Percentiles rank a stretch among this genome's conserved stretches.
These are phyloP conservation scores for Calonectria leucothoes DNA, from an alignment of 2,329 filamentous ascomycete genomes.

Conservation along the genomic window DNA sequence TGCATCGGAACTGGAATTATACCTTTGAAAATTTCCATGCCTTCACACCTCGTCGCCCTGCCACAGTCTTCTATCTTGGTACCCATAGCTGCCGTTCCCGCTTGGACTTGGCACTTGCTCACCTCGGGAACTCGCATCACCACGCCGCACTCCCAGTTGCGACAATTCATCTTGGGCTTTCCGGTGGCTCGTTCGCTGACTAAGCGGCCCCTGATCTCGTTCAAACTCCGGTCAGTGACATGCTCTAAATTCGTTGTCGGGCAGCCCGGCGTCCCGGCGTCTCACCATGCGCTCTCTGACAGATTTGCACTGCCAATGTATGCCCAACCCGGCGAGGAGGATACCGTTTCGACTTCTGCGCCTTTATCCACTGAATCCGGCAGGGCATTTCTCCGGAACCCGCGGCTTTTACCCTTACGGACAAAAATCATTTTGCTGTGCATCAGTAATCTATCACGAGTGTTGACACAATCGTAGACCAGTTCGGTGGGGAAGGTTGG, in stretches of 20 bases:
- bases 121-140: conserved; percentile 68
- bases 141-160: conserved; percentile 97
- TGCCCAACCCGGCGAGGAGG: conserved; percentile 69
- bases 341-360: conserved; percentile 31
- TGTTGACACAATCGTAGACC: conserved; percentile 81
- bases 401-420: conserved; percentile 38
- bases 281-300: conserved; percentile 92
- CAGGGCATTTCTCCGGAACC: conserved; percentile 18
- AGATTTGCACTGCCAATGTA: conserved; percentile 94
- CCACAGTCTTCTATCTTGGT: conserved; percentile 1
- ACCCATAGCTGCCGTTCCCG: conserved; percentile 21
- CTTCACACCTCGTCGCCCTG: conserved; percentile 19
- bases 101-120: conserved; percentile 26
- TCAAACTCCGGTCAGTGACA: conserved; percentile 38
- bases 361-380: conserved; percentile 23
- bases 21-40: conserved; percentile 60
- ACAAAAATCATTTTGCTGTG: conserved; percentile 84
- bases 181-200: conserved; percentile 76
- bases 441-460: conserved; percentile 78
- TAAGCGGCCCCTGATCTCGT: conserved; percentile 75
- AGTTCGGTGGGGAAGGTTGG: conserved; percentile 76
- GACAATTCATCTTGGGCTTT: conserved; percentile 80
- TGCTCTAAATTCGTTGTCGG: conserved; percentile 16
- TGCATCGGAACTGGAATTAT: conserved; percentile 73
- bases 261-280: conserved; percentile 30